Evolutionary conservation across 2,329 filamentous ascomycete species (phyloP), one percentile per base, ranked within the genome.

Genomic region (Diaporthe sp.): DNA sequence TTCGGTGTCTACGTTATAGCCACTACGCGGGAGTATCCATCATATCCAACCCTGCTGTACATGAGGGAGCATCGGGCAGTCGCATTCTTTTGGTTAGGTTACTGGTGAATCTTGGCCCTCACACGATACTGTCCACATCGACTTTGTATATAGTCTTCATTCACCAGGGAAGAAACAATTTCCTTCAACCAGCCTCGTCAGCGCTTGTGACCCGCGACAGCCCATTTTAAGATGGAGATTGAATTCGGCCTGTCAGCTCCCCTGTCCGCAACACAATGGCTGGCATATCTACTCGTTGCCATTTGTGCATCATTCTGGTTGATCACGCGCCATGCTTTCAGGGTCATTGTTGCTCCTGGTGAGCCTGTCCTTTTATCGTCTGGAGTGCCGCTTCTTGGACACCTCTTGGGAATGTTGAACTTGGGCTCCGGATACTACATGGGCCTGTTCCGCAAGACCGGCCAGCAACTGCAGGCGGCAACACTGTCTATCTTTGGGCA

Each of bases 381-480:
- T 2, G 19, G 19, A 22, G 28, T 64, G 7, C 60, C 60, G 22
- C 9, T 33, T n/a, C 40, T 64, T n/a, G 60, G 60, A n/a, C 60
- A 64, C 60, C 17, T 64, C 40, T 33, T 64, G 6, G 60, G 60
- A 15, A 64, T 64, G 40, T n/a, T 64, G 60, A 2, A 19, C 9
- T 64, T 40, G 4, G 60, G 60, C 9, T 64, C 60, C 38, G 60
- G 60, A 10, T 33, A 64, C 28, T 64, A 64, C 42, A 47, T 64
- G 60, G 47, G 60, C 17, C 60, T 64, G 10, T 64, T 64, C n/a
- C 60, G 25, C 19, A 64, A 33, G 40, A 64, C 60, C 28, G 40
- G 40, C 19, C 40, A 5, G 9, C 25, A 33, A 47, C 40, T 64
- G 4, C 60, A 47, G 60, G 60, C 25, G 22, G 60, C 40, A 15